Conservation (phyloP, 1,284 basidiomycete genomes). For the Cutaneotrichosporon mucoides region DNA sequence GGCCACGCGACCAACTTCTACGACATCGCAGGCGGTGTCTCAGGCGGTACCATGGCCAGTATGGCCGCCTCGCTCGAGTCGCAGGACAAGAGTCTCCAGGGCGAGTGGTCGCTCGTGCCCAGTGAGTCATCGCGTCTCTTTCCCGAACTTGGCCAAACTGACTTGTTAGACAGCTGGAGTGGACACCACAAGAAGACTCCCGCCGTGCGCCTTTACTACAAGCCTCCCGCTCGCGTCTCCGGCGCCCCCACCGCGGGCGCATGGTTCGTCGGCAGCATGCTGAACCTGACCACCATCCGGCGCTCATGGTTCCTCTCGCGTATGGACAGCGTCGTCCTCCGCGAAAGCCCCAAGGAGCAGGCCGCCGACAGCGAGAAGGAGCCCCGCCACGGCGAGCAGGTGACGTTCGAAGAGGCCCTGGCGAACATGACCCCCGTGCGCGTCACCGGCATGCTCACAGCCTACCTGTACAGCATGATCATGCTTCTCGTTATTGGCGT, state of each 20-base stretch:
- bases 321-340: conserved; percentile 7
- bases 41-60: conserved; percentile 66
- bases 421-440: conserved; percentile 3
- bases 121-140: conserved; percentile 11
- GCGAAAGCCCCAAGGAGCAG: conserved; percentile 1
- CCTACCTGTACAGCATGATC: conserved; percentile 13
- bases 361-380: conserved; percentile 8
- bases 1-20: conserved; percentile 54
- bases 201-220: not conserved
- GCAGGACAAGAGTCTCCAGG: conserved; percentile 30
- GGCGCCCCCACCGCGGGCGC: conserved; percentile 49
- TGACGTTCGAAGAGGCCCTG: conserved; percentile 71
- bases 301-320: conserved; percentile 72
- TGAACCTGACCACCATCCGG: conserved; percentile 67
- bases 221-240: conserved; percentile 8
- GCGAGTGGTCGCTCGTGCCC: conserved; percentile 39
- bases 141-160: too few relatives aligned
- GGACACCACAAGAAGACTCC: not conserved
- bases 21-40: conserved; percentile 55
- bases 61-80: conserved; percentile 53
- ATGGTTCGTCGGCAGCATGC: conserved; percentile 60
- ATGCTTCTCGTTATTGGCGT: conserved; percentile 35
- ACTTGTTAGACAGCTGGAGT: not conserved
- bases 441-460: conserved; percentile 7
- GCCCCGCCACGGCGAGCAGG: conserved; percentile 59